These are phyloP conservation scores for Gossypium laxum DNA, from an alignment of 441 rosid genomes.

Conservation along the genomic window DNA sequence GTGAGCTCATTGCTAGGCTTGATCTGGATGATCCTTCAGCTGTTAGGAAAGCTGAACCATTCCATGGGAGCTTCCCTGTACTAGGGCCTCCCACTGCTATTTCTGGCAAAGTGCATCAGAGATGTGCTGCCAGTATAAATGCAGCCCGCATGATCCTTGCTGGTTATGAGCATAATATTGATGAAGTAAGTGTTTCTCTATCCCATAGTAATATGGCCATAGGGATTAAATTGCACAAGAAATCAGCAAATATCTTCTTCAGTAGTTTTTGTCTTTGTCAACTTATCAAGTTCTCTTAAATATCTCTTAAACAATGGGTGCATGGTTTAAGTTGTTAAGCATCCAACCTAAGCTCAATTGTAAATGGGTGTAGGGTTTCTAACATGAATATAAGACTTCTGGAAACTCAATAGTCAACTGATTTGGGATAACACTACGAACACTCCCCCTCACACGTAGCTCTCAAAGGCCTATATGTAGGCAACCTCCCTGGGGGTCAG, in stretches of 20 bases:
- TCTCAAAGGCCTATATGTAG: neutral
- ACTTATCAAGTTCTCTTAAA: neutral
- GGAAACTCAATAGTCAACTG: neutral
- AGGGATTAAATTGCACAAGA: neutral
- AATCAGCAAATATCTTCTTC: constrained; percentile 6
- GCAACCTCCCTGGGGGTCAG: neutral
- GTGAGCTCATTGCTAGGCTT: constrained; percentile 94
- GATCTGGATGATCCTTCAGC: constrained; percentile 99
- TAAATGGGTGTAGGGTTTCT: neutral
- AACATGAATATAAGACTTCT: neutral
- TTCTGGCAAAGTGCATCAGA: constrained; percentile 96
- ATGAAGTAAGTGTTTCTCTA: constrained; percentile 51
- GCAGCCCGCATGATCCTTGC: constrained; percentile 98
- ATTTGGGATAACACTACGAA: neutral
- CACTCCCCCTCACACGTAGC: neutral
- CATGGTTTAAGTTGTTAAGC: neutral
- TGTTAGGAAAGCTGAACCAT: constrained; percentile 94
- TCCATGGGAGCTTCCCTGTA: constrained; percentile 80
- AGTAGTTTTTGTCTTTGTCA: neutral
- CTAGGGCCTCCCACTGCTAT: constrained; percentile 93
- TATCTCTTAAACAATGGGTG: neutral
- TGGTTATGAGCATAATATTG: constrained; percentile 88
- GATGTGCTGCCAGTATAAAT: constrained; percentile 90
- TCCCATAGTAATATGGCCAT: constrained; percentile 9
- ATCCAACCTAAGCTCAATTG: neutral